Conservation (phyloP, 495 filamentous ascomycete species). For the Lichenothelia convexa region DNA sequence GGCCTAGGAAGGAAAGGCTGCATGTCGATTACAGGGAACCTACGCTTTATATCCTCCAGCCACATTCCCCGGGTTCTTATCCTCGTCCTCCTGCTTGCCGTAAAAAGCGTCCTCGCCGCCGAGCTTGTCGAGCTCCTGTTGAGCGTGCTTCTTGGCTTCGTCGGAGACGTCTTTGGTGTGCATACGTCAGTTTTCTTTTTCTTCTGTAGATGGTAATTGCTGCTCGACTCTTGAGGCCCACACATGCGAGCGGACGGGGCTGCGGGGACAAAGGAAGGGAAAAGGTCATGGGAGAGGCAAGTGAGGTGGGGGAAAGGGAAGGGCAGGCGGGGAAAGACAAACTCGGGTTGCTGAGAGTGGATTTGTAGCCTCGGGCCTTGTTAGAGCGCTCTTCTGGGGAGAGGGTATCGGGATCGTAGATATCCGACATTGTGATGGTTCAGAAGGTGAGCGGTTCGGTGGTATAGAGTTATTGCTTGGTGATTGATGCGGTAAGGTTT, state of each 20-base stretch:
- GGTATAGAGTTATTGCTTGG: too few relatives aligned
- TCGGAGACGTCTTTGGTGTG: too few relatives aligned
- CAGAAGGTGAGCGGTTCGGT: too few relatives aligned
- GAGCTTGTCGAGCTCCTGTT: conserved; percentile 4
- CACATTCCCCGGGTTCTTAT: neutral
- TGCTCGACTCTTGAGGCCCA: too few relatives aligned
- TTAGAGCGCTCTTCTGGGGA: conserved; percentile 8
- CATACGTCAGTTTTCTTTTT: too few relatives aligned
- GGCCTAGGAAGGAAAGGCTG: too few relatives aligned
- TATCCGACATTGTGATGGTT: too few relatives aligned
- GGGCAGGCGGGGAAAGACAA: neutral
- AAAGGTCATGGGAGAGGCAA: neutral
- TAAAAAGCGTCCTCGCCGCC: conserved; percentile 9
- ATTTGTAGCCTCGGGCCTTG: conserved; percentile 8
- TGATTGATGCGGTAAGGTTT: too few relatives aligned
- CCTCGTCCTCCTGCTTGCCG: conserved; percentile 3
- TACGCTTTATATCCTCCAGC: neutral
- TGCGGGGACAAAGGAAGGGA: neutral
- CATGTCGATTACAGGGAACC: too few relatives aligned
- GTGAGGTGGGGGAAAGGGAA: neutral
- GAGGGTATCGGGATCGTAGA: too few relatives aligned
- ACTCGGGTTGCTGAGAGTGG: conserved; percentile 13
- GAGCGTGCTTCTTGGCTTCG: conserved; percentile 3
- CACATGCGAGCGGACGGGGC: too few relatives aligned
- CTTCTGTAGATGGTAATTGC: too few relatives aligned